These are phyloP conservation scores for Colletotrichum sp. DNA, from an alignment of 2,329 filamentous ascomycete genomes.

Conservation along the genomic window DNA sequence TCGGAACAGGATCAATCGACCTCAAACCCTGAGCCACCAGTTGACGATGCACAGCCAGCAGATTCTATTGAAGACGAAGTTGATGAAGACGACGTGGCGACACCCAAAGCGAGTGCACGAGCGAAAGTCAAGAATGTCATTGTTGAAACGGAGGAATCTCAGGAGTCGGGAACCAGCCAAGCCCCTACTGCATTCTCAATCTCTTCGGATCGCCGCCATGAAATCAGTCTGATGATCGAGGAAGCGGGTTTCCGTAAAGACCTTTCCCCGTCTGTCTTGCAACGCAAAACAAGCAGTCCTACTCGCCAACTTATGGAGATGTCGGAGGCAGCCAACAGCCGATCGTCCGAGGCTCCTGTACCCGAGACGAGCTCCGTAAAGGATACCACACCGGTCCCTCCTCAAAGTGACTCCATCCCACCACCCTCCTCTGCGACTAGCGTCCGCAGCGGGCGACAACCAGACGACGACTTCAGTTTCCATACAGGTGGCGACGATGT, in stretches of 20 bases:
- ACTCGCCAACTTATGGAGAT: conserved; percentile 32
- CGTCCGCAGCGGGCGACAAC: conserved; percentile 53
- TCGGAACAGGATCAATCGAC: background rate
- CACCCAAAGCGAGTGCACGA: background rate
- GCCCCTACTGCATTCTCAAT: conserved; percentile 25
- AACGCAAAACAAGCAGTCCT: conserved; percentile 29
- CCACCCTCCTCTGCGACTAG: conserved; percentile 44
- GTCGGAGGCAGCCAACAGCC: conserved; percentile 14
- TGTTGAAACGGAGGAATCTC: conserved; percentile 17
- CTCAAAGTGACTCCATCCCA: background rate
- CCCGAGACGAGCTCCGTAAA: conserved; percentile 6
- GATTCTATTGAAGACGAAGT: background rate
- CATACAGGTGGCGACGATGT: conserved; percentile 36
- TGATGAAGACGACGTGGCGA: background rate
- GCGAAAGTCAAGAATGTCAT: background rate
- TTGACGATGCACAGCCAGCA: background rate
- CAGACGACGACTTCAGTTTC: conserved; percentile 44
- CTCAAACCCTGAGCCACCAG: background rate
- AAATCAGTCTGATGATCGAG: conserved; percentile 47
- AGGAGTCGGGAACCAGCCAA: background rate
- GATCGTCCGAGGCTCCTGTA: conserved; percentile 8
- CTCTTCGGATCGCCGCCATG: conserved; percentile 37
- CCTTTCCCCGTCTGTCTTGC: conserved; percentile 41
- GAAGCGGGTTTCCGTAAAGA: conserved; percentile 53
- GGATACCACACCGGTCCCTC: background rate